Evolutionary conservation across 2,329 filamentous ascomycete genomes (phyloP), one percentile per base, ranked within the genome.

Genomic region (Penicillium fuscoglaucum): DNA sequence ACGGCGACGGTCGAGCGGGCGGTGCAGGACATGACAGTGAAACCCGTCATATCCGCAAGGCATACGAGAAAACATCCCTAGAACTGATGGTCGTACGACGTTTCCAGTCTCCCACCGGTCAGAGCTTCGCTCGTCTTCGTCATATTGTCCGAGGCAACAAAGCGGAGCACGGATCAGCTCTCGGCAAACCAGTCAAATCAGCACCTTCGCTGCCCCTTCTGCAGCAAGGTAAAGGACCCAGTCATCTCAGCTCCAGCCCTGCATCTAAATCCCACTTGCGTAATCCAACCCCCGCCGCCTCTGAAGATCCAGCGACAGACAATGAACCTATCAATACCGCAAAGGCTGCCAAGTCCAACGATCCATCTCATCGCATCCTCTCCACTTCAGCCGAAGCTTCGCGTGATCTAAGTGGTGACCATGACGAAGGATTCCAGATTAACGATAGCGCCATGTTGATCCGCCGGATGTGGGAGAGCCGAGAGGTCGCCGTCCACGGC

Each of bases 71-170:
- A 55, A 73, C 71, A 6, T 68, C 76, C 6, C 65, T 74, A 41
- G 78, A 80, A 59, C 68, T 80, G 40, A 75, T 70, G 35, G 78
- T 80, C 7, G 77, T 80, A 9, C 74, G 76, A 48, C 73, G 77
- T 21, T 80, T 80, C 61, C 75, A 76, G 55, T 76, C 73, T 26
- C 78, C 78, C 6, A 74, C 76, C 2, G 70, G 71, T 9, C 76
- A 79, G 60, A 79, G 77, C 59, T 74, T 80, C 61, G 68, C 61
- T 31, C 72, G 78, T 33, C 63, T 79, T 33, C 66, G 69, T n/a
- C 58, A 60, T 15, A 57, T 76, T 12, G 51, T 67, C 28, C 66
- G 67, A 51, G 64, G 66, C 24, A 47, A 49, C 60, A 37, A 70
- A 62, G 31, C 48, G 41, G 57, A 61, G 21, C 60, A 58, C 45